Base-by-base conservation (phyloP, 306 rosid genomes). In the Urtica urens region DNA sequence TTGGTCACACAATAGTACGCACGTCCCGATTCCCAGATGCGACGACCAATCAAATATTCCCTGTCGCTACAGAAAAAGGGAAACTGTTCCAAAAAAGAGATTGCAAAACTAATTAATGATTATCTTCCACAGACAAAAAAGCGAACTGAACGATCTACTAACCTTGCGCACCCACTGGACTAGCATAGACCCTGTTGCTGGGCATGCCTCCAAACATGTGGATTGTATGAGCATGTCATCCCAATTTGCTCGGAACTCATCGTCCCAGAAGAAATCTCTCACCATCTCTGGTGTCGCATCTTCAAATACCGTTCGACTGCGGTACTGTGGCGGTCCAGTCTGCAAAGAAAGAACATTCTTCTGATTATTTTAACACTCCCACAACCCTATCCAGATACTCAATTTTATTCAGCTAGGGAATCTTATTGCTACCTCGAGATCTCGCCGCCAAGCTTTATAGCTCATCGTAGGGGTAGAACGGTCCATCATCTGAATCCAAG, bases 401-500 rank as follows among this genome's bases (percentile, higher is more conserved):
- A 41, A 55, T 8, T 15, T 16, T 38, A 13, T 25, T 30, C 27
- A 13, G 11, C 12, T n/a, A 59, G 17, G 15, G n/a, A n/a, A 38
- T 11, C 1, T 14, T 10, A 34, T n/a, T 42, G 17, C 53, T 77
- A 77, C 80, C 79, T 50, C 64, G 23, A 58, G 77, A 59, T 73
- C 80, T 48, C 77, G 71, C 4, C 80, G 73, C 80, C 80, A 78
- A 1, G 97, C 95, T 71, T 77, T 84, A 35, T 77, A 90, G 21
- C 67, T 58, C 93, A 90, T 84, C 30, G 55, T 73, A 3, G 77
- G 53, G 40, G 87, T 81, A 47, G 95, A 77, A 46, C 86, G 81
- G 55, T 90, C 94, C 97, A 90, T 90, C 94, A 90, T 85, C 77
- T 77, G 78, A 66, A 79, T 73, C 97, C 97, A 90, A 8, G 87